Percentiles rank a stretch among this genome's conserved stretches.
Evolutionary conservation across 1,284 basidiomycete genomes (phyloP).

Genomic region (Cerioporus squamosus): DNA sequence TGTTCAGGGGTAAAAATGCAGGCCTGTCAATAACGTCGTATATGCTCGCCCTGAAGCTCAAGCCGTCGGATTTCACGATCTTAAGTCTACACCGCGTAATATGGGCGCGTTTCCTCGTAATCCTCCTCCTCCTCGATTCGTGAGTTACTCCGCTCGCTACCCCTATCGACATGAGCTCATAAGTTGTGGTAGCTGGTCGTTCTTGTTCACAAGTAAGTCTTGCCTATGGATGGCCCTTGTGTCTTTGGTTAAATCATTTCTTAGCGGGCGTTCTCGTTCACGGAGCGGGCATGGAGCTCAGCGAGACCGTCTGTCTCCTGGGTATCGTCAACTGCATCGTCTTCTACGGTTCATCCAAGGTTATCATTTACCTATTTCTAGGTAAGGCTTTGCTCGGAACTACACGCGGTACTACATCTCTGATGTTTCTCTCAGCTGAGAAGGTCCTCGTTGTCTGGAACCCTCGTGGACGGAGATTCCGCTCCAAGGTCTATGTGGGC

Average conservation of each 20-base stretch:
- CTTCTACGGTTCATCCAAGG: conserved; percentile 42
- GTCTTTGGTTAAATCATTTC: not conserved
- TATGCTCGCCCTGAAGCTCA: conserved; percentile 35
- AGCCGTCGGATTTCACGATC: conserved; percentile 27
- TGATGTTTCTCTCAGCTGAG: conserved; percentile 29
- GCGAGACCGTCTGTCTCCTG: conserved; percentile 35
- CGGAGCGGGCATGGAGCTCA: conserved; percentile 41
- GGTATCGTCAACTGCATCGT: conserved; percentile 43
- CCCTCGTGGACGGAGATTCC: conserved; percentile 28
- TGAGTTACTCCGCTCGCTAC: conserved; percentile 18
- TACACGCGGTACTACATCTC: conserved; percentile 1
- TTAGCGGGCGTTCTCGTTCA: conserved; percentile 41
- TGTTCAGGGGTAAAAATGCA: conserved; percentile 6
- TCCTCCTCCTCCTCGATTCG: conserved; percentile 37
- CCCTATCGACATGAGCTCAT: not conserved
- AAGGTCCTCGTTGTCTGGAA: conserved; percentile 43
- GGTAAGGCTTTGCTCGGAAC: conserved; percentile 20
- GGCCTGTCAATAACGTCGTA: conserved; percentile 37
- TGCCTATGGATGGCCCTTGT: not conserved
- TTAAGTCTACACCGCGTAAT: conserved; percentile 25
- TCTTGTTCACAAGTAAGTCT: conserved; percentile 39
- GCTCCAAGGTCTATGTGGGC: conserved; percentile 41
- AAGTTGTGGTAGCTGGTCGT: conserved; percentile 31
- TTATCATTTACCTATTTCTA: conserved; percentile 46
- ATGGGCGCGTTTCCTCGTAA: conserved; percentile 34